Evolutionary conservation across 2,329 filamentous ascomycete genomes (phyloP).

Genomic region (Teratosphaeria nubilosa): DNA sequence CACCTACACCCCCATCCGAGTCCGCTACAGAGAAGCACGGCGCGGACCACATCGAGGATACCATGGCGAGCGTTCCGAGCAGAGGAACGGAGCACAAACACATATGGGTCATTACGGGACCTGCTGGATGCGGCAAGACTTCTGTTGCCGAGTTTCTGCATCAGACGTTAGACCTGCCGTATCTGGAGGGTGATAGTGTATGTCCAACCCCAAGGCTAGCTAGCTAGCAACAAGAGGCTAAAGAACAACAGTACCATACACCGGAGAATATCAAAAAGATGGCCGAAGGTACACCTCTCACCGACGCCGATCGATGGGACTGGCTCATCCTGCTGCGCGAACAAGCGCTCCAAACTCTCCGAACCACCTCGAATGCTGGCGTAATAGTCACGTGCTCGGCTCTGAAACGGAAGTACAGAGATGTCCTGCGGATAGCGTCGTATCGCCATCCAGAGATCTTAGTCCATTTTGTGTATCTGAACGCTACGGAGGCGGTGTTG

Average conservation of each 20-base stretch:
- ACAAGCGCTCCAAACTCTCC: slow-evolving; percentile 29
- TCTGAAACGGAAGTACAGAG: slow-evolving; percentile 92
- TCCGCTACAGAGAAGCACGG: neutral
- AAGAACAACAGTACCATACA: slow-evolving; percentile 36
- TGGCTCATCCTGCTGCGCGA: slow-evolving; percentile 58
- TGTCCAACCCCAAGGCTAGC: slow-evolving; percentile 7
- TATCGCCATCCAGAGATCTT: slow-evolving; percentile 35
- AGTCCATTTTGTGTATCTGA: slow-evolving; percentile 87
- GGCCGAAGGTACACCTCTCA: slow-evolving; percentile 70
- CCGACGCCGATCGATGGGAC: slow-evolving; percentile 92
- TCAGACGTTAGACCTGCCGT: slow-evolving; percentile 32
- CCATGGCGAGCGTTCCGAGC: neutral
- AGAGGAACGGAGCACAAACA: slow-evolving; percentile 29
- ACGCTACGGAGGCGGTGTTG: slow-evolving; percentile 64
- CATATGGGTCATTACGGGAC: slow-evolving; percentile 44
- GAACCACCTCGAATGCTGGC: slow-evolving; percentile 27
- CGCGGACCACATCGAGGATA: neutral
- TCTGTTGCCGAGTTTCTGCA: slow-evolving; percentile 40
- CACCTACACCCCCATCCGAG: slow-evolving; percentile 5
- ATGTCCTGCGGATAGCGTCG: slow-evolving; percentile 46
- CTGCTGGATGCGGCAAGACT: slow-evolving; percentile 45
- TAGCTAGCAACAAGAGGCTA: neutral
- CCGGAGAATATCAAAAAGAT: slow-evolving; percentile 64
- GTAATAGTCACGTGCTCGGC: slow-evolving; percentile 97
- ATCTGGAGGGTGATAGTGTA: slow-evolving; percentile 44